phyloP scores from a whole-genome alignment of 2,329 filamentous ascomycete genomes.

The Dothistroma pini region DNA sequence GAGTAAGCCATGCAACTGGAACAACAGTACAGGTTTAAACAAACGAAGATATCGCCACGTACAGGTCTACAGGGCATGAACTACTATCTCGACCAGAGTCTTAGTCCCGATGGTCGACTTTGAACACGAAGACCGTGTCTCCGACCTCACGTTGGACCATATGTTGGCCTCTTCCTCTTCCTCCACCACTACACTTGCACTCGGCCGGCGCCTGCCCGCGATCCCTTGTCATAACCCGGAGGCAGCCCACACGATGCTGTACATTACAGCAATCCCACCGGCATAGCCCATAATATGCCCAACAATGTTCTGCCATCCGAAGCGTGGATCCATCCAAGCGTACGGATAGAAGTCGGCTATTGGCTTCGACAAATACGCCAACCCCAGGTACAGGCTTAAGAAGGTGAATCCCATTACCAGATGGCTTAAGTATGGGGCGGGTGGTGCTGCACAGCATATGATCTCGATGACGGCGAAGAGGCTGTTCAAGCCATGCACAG shows the following conservation, averaged over 20 bases:
- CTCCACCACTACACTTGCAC: not conserved
- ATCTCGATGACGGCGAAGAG: slow-evolving; percentile 16
- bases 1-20: not conserved
- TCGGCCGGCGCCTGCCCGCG: not conserved
- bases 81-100: not conserved
- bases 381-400: slow-evolving; percentile 12
- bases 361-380: slow-evolving; percentile 12
- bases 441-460: slow-evolving; percentile 6
- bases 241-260: slow-evolving; percentile 10
- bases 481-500: slow-evolving; percentile 16
- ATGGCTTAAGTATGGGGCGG: slow-evolving; percentile 10
- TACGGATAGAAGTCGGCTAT: slow-evolving; percentile 12
- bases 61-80: not conserved
- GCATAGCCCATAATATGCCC: slow-evolving; percentile 14
- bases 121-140: not conserved
- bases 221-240: not conserved
- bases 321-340: slow-evolving; percentile 16
- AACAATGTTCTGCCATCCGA: slow-evolving; percentile 11
- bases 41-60: not conserved
- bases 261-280: slow-evolving; percentile 11
- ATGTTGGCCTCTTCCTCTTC: not conserved
- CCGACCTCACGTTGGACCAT: not conserved
- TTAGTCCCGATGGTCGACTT: not conserved
- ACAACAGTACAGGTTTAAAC: not conserved
- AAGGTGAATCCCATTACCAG: slow-evolving; percentile 7